These are phyloP conservation scores for Letharia lupina DNA, from an alignment of 495 filamentous ascomycete species.

Conservation along the genomic window DNA sequence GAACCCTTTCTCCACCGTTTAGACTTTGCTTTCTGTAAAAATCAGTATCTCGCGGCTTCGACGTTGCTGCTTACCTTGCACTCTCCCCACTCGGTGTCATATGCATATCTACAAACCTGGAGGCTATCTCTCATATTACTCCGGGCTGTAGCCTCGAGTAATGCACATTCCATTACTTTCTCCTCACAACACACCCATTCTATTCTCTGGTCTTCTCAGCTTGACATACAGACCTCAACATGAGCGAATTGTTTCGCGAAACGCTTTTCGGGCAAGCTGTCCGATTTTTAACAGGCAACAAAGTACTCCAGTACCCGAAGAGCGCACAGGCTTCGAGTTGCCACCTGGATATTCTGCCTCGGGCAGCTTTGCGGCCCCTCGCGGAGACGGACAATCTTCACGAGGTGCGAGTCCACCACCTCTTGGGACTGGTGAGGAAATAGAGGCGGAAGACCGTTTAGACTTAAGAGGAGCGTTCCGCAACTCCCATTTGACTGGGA, in stretches of 20 bases:
- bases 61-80: no score
- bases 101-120: neutral
- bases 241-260: neutral
- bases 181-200: neutral
- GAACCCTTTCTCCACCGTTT: neutral
- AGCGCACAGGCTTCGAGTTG: neutral
- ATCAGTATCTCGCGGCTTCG: neutral
- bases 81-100: neutral
- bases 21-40: neutral
- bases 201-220: neutral
- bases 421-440: neutral
- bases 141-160: neutral
- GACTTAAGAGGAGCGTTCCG: neutral
- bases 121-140: neutral
- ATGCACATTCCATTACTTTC: neutral
- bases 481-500: neutral
- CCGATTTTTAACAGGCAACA: neutral
- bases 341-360: neutral
- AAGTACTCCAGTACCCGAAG: neutral
- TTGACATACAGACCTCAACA: neutral
- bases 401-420: neutral
- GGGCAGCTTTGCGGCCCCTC: neutral
- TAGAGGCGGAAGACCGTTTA: neutral
- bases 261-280: neutral
- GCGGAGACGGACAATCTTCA: neutral